A percentile compares a stretch with the other conserved stretches of the same genome.
phyloP scores from a whole-genome alignment of 495 filamentous ascomycete species.

The Daldinia caldariorum region DNA sequence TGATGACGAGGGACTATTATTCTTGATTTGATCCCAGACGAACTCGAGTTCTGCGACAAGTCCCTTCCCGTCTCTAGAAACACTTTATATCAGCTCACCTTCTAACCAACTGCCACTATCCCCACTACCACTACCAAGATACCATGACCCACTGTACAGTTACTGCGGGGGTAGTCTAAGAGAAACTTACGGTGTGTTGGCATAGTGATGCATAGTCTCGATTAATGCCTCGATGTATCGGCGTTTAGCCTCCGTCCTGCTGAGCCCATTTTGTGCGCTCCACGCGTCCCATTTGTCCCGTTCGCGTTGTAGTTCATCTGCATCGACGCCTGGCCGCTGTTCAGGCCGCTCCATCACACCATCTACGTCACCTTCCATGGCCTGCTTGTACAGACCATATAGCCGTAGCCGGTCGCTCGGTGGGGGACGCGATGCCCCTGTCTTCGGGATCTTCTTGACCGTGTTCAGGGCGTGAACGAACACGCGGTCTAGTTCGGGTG shows the following conservation, averaged over 20 bases:
- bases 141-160: constrained; percentile 1
- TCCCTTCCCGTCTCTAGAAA: constrained; percentile 75
- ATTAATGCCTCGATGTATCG: constrained; percentile 92
- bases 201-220: constrained; percentile 95
- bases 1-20: constrained; percentile 73
- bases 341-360: constrained; percentile 88
- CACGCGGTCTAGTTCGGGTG: constrained; percentile 76
- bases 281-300: constrained; percentile 87
- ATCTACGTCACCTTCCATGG: constrained; percentile 96
- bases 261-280: constrained; percentile 82
- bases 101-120: neutral
- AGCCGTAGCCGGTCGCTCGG: constrained; percentile 84
- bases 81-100: constrained; percentile 13
- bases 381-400: constrained; percentile 98
- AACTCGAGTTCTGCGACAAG: constrained; percentile 96
- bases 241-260: constrained; percentile 91
- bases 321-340: constrained; percentile 49
- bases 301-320: constrained; percentile 63
- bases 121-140: neutral
- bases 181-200: constrained; percentile 71
- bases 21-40: constrained; percentile 97
- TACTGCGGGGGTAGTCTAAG: constrained; percentile 7
- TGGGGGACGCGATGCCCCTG: constrained; percentile 87
- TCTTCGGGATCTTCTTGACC: constrained; percentile 95
- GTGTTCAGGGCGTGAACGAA: constrained; percentile 99